Base-by-base conservation (phyloP, 768 basidiomycete species). In the Lactarius psammicola region DNA sequence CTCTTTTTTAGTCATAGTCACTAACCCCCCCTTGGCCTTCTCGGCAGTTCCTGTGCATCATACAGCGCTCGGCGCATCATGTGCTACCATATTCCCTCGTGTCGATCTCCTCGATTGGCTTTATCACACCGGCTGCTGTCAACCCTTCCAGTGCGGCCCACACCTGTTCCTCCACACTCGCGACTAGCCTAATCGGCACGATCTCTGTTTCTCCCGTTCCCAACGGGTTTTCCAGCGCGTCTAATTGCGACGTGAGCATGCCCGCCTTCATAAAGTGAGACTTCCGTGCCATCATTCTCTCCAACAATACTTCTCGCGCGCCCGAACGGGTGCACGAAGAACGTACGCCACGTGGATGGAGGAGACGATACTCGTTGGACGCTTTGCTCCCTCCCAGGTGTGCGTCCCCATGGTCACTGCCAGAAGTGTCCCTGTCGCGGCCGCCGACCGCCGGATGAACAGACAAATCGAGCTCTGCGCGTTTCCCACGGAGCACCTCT, bases 261-360 rank as follows among this genome's bases (percentile, higher is more conserved):
- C 71, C 73, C 26, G 84, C 84, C 76, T 92, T 93, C 88, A 95
- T 91, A 69, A 89, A 95, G 75, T 95, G 94, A 0, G 87, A 87
- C 49, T 80, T 70, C 40, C 93, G 80, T 44, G 79, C 78, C 75
- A 70, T 70, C 84, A 94, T 88, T 40, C 93, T 79, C 53, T 85
- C 84, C 73, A 81, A 61, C 64, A 95, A 72, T 58, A 87, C 71
- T 31, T 83, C 80, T 51, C 78, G 74, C 23, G 79, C n/a, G 72
- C 11, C 90, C 92, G 38, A 87, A 78, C 68, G 93, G 85, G 74
- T 87, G 95, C 64, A 96, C 87, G 72, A 98, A 95, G 73, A 81
- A 88, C 9, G 94, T 94, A 66, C 79, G 33, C 71, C 68, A 56
- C 73, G 71, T 26, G 67, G 69, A 38, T 72, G 73, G 66, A 73